Conservation (phyloP, 108 stramenopile species). For the Skeletonema marinoi region DNA sequence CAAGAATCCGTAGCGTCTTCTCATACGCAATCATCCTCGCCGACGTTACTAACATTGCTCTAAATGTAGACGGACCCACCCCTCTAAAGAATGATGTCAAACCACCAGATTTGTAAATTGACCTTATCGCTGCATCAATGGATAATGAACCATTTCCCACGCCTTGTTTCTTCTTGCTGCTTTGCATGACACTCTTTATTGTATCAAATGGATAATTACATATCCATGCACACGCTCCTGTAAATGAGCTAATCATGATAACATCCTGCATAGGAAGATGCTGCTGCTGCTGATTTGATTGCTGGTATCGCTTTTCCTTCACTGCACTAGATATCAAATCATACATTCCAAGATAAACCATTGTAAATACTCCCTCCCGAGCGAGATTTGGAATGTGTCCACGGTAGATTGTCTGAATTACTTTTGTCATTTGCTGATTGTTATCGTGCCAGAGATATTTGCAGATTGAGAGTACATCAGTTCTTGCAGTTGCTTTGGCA, state of each 20-base stretch:
- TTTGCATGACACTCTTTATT: constrained; percentile 42
- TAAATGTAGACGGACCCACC: constrained; percentile 37
- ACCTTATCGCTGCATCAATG: neutral
- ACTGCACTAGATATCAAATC: constrained; percentile 19
- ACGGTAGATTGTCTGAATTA: constrained; percentile 26
- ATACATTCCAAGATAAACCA: constrained; percentile 54
- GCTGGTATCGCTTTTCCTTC: neutral
- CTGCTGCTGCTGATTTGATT: neutral
- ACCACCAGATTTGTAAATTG: constrained; percentile 11
- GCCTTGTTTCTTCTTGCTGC: neutral
- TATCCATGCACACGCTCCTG: constrained; percentile 47
- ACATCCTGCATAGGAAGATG: constrained; percentile 3
- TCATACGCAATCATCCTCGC: constrained; percentile 56
- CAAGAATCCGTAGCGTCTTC: constrained; percentile 12
- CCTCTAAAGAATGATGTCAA: constrained; percentile 36
- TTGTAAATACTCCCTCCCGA: constrained; percentile 57
- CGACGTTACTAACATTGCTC: constrained; percentile 56
- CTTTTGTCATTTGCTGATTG: neutral
- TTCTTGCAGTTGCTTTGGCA: neutral
- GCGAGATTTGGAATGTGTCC: constrained; percentile 49
- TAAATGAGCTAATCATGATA: constrained; percentile 29
- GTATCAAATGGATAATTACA: constrained; percentile 48
- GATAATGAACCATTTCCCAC: neutral
- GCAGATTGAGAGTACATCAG: neutral
- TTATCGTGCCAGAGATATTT: neutral